phyloP scores from a whole-genome alignment of 108 stramenopile species.

The Pseudonitzschia multistriata region DNA sequence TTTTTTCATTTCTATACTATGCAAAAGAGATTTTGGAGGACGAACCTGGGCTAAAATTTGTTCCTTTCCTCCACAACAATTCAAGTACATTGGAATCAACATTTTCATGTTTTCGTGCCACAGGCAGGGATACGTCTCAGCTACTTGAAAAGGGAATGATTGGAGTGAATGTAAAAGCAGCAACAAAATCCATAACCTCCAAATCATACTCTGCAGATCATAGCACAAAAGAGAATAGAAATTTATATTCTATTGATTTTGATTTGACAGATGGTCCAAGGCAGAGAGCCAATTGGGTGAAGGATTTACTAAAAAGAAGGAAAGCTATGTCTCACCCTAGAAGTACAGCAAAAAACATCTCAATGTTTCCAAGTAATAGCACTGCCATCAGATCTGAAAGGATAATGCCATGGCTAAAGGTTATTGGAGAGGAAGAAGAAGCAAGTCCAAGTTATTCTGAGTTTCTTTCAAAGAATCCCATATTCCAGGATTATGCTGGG shows the following conservation, averaged over 20 bases:
- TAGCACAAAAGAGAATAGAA: background rate
- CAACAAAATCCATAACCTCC: background rate
- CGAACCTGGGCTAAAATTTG: background rate
- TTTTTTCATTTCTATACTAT: too few relatives aligned
- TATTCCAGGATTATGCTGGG: background rate
- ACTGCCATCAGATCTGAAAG: too few relatives aligned
- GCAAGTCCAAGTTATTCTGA: too few relatives aligned
- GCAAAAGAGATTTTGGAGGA: background rate
- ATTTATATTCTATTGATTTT: background rate
- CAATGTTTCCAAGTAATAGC: too few relatives aligned
- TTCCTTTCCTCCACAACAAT: background rate
- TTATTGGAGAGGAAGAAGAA: too few relatives aligned
- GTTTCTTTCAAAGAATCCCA: background rate
- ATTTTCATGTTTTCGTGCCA: background rate
- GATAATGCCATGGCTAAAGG: too few relatives aligned
- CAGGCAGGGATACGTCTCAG: background rate
- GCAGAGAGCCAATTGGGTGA: background rate
- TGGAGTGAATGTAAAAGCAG: background rate
- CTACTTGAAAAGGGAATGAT: background rate
- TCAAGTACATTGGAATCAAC: background rate
- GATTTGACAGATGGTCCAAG: background rate
- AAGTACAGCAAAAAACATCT: too few relatives aligned
- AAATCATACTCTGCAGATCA: background rate
- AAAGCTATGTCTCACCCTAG: background rate
- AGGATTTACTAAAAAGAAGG: background rate